A percentile compares a stretch with the other conserved stretches of the same genome.
Evolutionary conservation across 768 basidiomycete genomes (phyloP).

Genomic region (Tricholoma matsutake): DNA sequence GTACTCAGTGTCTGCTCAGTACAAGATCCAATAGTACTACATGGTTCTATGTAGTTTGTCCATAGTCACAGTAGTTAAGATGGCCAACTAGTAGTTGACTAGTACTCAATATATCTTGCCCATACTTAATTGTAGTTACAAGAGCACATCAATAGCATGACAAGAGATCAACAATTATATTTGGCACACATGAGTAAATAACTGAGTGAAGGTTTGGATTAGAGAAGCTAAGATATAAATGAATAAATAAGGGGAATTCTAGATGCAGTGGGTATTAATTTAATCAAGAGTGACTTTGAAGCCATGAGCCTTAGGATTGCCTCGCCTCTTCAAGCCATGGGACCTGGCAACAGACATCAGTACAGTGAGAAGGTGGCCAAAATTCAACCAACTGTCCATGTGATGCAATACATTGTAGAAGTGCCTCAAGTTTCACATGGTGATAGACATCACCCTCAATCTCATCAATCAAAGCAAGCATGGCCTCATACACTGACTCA

Average conservation of each 20-base stretch:
- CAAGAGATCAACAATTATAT: not conserved
- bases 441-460: not conserved
- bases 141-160: too few species aligned
- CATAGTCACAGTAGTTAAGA: not conserved
- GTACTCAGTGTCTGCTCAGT: not conserved
- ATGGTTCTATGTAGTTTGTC: too few species aligned
- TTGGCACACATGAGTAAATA: not conserved
- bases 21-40: not conserved
- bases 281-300: not conserved
- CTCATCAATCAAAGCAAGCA: not conserved
- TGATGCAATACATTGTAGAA: not conserved
- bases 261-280: not conserved
- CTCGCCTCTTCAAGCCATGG: not conserved
- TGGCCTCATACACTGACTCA: not conserved
- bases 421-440: not conserved
- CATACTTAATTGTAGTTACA: not conserved
- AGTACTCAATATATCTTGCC: not conserved
- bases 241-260: not conserved
- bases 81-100: not conserved
- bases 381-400: not conserved
- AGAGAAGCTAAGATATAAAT: not conserved
- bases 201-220: not conserved
- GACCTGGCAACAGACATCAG: not conserved
- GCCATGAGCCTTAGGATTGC: not conserved
- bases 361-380: not conserved